Evolutionary conservation across 805 yeast genomes (phyloP), one percentile per base, ranked within the genome.

Genomic region (Candida gorgasii): DNA sequence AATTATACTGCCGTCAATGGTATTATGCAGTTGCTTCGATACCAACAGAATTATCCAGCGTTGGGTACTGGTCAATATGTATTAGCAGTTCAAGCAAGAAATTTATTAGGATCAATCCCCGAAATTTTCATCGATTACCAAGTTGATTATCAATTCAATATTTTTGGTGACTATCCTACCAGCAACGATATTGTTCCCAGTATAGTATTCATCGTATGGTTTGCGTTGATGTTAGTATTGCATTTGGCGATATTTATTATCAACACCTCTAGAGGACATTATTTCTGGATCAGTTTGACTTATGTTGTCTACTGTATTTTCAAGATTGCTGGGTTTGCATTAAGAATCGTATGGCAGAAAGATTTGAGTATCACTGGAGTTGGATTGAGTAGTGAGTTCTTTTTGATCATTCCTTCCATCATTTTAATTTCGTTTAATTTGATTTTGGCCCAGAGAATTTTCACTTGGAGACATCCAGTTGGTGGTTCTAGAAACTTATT

Each of bases 381-480:
- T 19, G 92, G 87, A 27, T 65, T 84, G 37, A 72, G 84, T 2
- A 70, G 80, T 2, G 76, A 73, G 33, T 79, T 82, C 19, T 72
- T 84, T 38, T 55, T 76, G 19, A 72, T 80, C 49, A 63, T 81
- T 8, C 80, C 89, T 3, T 72, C 80, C 13, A 76, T 82, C n/a
- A 55, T 79, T 19, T 56, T 84, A 33, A 78, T 79, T 23, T 73
- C 84, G 3, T 69, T 80, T 53, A 82, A 81, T 55, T 68, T 83
- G 59, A 75, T 83, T 16, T 62, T 85, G 40, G 46, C 85, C 19
- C 89, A 84, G 58, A 75, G 92, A 57, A 65, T 84, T 16, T 82
- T 83, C 61, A 82, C 88, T 5, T 83, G 89, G 86, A 70, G 83
- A 58, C 90, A 85, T 56, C 90, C 92, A 6, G 80, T 78, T 39